Evolutionary conservation across 257 asterid genomes (phyloP).

Genomic region (Salvia splendens): DNA sequence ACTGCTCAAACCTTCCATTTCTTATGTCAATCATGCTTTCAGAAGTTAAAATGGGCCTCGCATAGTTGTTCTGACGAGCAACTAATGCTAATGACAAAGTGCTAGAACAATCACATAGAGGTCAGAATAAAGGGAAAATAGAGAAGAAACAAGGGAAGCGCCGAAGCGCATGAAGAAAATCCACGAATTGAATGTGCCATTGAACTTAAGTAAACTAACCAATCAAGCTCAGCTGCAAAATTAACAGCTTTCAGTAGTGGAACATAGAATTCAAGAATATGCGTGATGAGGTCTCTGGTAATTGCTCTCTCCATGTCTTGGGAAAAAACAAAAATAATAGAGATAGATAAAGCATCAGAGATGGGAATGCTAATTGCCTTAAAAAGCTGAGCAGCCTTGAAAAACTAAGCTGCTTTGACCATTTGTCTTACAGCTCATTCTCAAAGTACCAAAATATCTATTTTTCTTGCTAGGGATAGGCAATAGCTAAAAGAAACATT

Average conservation of each 20-base stretch:
- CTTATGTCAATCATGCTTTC: conserved; percentile 75
- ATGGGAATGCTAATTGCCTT: conserved; percentile 18
- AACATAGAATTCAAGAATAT: conserved; percentile 69
- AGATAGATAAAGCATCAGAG: conserved; percentile 20
- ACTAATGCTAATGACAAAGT: conserved; percentile 77
- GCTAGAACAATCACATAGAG: conserved; percentile 43
- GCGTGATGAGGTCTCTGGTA: conserved; percentile 79
- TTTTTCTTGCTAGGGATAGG: conserved; percentile 21
- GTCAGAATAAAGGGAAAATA: conserved; percentile 37
- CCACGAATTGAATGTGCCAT: conserved; percentile 24
- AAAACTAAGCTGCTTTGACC: conserved; percentile 17
- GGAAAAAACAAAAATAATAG: conserved; percentile 16
- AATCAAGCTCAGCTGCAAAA: conserved; percentile 95
- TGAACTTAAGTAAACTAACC: conserved; percentile 53
- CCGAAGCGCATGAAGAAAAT: conserved; percentile 24
- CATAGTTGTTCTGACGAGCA: conserved; percentile 95
- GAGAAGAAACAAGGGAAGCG: conserved; percentile 25
- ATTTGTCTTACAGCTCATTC: conserved; percentile 20
- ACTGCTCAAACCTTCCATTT: conserved; percentile 83
- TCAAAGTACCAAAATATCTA: conserved; percentile 22
- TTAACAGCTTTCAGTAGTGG: conserved; percentile 68
- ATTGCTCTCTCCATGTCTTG: conserved; percentile 98
- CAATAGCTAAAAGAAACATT: conserved; percentile 29
- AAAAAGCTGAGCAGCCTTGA: conserved; percentile 17
- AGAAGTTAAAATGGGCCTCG: conserved; percentile 84